These are phyloP conservation scores for Globisporangium middletonii DNA, from an alignment of 352 stramenopile species.

Conservation along the genomic window DNA sequence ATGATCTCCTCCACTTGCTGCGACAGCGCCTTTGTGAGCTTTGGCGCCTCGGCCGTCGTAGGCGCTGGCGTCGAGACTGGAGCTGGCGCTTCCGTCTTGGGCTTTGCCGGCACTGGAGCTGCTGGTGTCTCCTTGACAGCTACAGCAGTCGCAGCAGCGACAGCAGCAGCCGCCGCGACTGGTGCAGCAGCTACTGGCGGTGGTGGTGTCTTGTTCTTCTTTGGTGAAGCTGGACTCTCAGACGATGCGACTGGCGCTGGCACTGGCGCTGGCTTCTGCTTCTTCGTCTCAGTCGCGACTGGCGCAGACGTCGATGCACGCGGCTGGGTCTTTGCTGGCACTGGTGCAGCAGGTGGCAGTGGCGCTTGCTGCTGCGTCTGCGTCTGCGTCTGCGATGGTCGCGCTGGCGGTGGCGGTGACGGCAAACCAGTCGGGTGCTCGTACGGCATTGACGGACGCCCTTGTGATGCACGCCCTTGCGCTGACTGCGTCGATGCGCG, in stretches of 20 bases:
- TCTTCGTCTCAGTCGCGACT: not conserved
- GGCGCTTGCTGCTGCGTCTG: constrained; percentile 3
- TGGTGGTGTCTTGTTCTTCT: constrained; percentile 2
- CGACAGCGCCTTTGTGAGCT: constrained; percentile 9
- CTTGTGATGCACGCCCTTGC: constrained; percentile 5
- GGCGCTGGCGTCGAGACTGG: not conserved
- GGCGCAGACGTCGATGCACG: not conserved
- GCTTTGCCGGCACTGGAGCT: not conserved
- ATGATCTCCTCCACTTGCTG: constrained; percentile 20
- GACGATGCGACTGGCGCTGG: constrained; percentile 4
- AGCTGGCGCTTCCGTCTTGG: not conserved
- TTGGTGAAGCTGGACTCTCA: not conserved
- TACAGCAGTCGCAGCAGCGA: not conserved
- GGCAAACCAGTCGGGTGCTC: constrained; percentile 13
- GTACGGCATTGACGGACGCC: constrained; percentile 16
- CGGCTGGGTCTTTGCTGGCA: constrained; percentile 3
- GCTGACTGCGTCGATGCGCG: constrained; percentile 7
- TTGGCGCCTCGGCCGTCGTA: constrained; percentile 3
- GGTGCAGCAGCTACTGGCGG: not conserved
- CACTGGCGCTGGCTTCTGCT: constrained; percentile 6
- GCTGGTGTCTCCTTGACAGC: not conserved
- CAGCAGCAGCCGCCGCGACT: constrained; percentile 1
- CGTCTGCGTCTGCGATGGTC: not conserved
- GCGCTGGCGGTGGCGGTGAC: constrained; percentile 1
- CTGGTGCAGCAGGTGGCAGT: constrained; percentile 1